phyloP scores from a whole-genome alignment of 345 rosid genomes.

The Tarenaya hassleriana region DNA sequence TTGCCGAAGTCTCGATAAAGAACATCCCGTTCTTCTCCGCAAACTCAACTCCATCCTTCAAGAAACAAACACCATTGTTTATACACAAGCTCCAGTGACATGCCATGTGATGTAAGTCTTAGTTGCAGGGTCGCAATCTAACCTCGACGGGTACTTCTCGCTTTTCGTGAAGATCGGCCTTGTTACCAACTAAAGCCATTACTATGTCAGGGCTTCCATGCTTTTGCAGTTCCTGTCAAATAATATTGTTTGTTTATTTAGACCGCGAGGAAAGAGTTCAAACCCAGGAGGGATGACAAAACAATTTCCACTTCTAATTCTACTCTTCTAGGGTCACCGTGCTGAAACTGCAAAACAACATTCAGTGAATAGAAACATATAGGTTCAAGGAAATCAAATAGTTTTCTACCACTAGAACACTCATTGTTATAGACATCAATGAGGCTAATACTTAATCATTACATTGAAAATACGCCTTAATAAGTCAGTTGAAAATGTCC shows the following conservation, averaged over 20 bases:
- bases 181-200: constrained; percentile 95
- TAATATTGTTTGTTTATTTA: background rate
- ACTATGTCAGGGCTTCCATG: constrained; percentile 96
- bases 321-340: constrained; percentile 1
- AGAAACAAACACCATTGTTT: constrained; percentile 15
- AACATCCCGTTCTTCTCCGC: constrained; percentile 98
- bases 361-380: background rate
- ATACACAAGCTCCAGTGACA: constrained; percentile 13
- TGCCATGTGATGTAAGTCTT: background rate
- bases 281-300: constrained; percentile 4
- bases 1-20: constrained; percentile 95
- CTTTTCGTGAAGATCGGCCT: constrained; percentile 84
- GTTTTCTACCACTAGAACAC: no score
- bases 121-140: constrained; percentile 23
- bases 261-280: background rate
- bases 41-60: constrained; percentile 81
- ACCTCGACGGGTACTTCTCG: constrained; percentile 80
- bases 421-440: no score
- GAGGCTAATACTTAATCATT: background rate
- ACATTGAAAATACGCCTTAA: background rate
- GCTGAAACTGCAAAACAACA: background rate
- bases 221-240: constrained; percentile 83
- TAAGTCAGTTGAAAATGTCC: background rate
- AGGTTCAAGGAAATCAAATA: constrained; percentile 3
- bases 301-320: background rate